Evolutionary conservation across 2,329 filamentous ascomycete species (phyloP), one percentile per base, ranked within the genome.

Genomic region (Verruconis gallopava): DNA sequence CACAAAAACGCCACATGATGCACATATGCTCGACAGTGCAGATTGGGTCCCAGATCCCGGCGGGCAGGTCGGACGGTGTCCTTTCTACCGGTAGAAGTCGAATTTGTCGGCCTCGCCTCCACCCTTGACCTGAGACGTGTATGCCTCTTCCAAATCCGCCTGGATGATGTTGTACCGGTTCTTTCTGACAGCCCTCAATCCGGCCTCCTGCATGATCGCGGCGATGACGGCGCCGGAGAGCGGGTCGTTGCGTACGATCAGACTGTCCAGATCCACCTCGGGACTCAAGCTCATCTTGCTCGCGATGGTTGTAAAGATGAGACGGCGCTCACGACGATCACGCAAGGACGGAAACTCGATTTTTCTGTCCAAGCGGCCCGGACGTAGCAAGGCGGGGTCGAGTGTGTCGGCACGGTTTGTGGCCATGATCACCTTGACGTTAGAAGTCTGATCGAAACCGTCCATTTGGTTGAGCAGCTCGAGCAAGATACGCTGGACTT

Each of bases 381-480:
- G 91, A 54, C 91, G 85, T 47, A 98, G 76, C 47, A 98, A 73
- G 33, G 91, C 91, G 13, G 91, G 91, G 60, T 98, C 91, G 50
- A 98, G 74, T 4, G 91, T 98, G 63, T 96, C 91, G 50, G 91
- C 89, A 60, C 91, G 82, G 71, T 98, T 98, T 51, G 91, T 98
- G 51, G 91, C 91, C 91, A 98, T 98, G 68, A 98, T 98, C 60
- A 98, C 91, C 71, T 98, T 98, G 65, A 98, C 91, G 64, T 98
- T 98, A 61, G 85, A 84, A 0, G 86, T 94, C 65, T 98, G 91
- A 63, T 98, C 91, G 69, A 98, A 98, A 50, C 91, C 91, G 61
- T 98, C 91, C 91, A 98, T 98, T 67, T 98, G 91, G 68, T 98
- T 98, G 49, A 98, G 79, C 51, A 98, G 70, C 63, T 98, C 91